Percentiles rank a stretch among this genome's conserved stretches.
phyloP scores from a whole-genome alignment of 345 rosid species.

The Turnera subulata region DNA sequence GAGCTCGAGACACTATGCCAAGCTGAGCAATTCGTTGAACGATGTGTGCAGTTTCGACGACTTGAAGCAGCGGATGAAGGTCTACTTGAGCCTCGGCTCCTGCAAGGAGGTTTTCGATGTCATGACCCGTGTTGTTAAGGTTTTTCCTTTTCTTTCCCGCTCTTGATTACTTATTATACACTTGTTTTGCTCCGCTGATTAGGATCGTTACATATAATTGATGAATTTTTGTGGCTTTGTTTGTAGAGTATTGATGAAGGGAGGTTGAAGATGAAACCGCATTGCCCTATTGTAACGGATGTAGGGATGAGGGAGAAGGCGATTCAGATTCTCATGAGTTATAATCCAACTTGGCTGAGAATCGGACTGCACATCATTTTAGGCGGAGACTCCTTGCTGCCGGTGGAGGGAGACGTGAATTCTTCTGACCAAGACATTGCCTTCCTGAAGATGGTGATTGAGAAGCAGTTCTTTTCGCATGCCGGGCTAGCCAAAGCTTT shows the following conservation, averaged over 20 bases:
- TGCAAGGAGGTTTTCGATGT: constrained; percentile 67
- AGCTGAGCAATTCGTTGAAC: constrained; percentile 51
- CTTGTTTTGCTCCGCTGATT: neutral
- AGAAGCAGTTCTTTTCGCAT: constrained; percentile 73
- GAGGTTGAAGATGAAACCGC: constrained; percentile 76
- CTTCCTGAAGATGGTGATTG: constrained; percentile 73
- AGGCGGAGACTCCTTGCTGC: constrained; percentile 81
- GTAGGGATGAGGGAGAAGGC: constrained; percentile 84
- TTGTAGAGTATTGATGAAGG: constrained; percentile 84
- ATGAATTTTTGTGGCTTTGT: constrained; percentile 8
- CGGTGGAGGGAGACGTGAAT: constrained; percentile 39
- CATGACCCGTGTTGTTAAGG: constrained; percentile 73
- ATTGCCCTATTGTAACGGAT: constrained; percentile 90
- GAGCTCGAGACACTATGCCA: constrained; percentile 29
- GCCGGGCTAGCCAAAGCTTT: constrained; percentile 64
- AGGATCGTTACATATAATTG: neutral
- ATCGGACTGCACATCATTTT: constrained; percentile 65
- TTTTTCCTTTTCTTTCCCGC: constrained; percentile 3
- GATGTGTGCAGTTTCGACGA: constrained; percentile 91
- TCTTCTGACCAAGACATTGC: constrained; percentile 52
- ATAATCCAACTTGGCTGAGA: constrained; percentile 82
- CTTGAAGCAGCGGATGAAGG: constrained; percentile 63
- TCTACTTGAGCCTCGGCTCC: constrained; percentile 51
- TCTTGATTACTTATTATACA: too few relatives aligned
- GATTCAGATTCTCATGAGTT: constrained; percentile 51